Conservation (phyloP, 2,329 filamentous ascomycete genomes). For the Stagonosporopsis tanaceti region DNA sequence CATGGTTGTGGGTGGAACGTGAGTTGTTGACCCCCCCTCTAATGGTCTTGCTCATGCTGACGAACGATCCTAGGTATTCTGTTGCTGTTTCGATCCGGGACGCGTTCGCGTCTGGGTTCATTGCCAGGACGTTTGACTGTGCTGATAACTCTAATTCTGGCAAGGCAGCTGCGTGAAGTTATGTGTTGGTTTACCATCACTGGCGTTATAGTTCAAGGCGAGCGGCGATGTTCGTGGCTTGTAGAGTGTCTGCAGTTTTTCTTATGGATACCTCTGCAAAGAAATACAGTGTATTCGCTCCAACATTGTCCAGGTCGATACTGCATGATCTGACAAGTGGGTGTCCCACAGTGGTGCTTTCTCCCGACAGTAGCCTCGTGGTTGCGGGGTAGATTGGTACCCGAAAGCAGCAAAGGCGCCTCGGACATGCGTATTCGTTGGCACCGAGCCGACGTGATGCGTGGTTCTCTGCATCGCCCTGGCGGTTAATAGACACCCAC, state of each 20-base stretch:
- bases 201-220: too few relatives aligned
- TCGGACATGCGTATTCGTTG: not conserved
- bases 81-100: constrained; percentile 4
- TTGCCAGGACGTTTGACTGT: constrained; percentile 1
- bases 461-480: not conserved
- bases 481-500: not conserved
- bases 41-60: not conserved
- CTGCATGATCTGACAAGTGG: too few relatives aligned
- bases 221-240: too few relatives aligned
- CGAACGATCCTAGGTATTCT: not conserved
- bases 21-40: not conserved
- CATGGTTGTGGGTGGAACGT: constrained; percentile 6
- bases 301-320: too few relatives aligned
- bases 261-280: too few relatives aligned
- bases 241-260: too few relatives aligned
- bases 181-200: not conserved
- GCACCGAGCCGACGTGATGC: not conserved
- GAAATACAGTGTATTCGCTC: too few relatives aligned
- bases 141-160: not conserved
- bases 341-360: too few relatives aligned
- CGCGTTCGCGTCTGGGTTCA: constrained; percentile 6
- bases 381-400: not conserved
- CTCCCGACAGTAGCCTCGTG: not conserved
- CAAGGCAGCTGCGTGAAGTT: not conserved
- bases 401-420: not conserved